Evolutionary conservation across 2,329 filamentous ascomycete species (phyloP).

Genomic region (Curvularia lunata): DNA sequence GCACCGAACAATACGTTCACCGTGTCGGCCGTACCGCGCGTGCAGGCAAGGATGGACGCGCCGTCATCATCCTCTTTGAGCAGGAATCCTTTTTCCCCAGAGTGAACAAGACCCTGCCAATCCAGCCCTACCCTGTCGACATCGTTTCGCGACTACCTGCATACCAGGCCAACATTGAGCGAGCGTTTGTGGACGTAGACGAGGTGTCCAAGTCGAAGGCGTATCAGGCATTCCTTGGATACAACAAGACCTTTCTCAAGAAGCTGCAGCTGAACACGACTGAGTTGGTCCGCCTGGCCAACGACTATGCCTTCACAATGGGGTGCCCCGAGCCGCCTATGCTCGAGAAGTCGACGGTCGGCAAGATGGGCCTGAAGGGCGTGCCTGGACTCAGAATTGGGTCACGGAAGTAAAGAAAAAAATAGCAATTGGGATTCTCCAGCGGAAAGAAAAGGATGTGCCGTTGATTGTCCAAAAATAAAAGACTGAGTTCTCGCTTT

Average conservation of each 20-base stretch:
- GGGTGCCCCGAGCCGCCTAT: constrained; percentile 55
- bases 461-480: background rate
- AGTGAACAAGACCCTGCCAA: constrained; percentile 58
- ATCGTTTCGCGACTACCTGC: constrained; percentile 47
- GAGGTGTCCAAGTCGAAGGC: constrained; percentile 52
- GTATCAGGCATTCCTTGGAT: constrained; percentile 57
- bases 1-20: constrained; percentile 56
- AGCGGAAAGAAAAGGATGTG: background rate
- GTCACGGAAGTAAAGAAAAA: constrained; percentile 18
- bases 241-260: constrained; percentile 55
- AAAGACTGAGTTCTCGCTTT: constrained; percentile 3
- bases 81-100: constrained; percentile 60
- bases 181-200: constrained; percentile 48
- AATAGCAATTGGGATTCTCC: too few relatives aligned
- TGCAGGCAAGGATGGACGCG: constrained; percentile 57
- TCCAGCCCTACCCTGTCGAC: constrained; percentile 56
- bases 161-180: constrained; percentile 40
- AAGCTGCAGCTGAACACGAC: constrained; percentile 49
- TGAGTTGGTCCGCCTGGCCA: constrained; percentile 52
- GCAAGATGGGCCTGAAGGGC: constrained; percentile 58
- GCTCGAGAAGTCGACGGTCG: constrained; percentile 54
- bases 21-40: constrained; percentile 53
- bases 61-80: constrained; percentile 60
- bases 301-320: constrained; percentile 53
- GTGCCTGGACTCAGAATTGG: constrained; percentile 50